Base-by-base conservation (phyloP, 1,139 yeast species). In the Zhuliangozyma parablackwelliae region DNA sequence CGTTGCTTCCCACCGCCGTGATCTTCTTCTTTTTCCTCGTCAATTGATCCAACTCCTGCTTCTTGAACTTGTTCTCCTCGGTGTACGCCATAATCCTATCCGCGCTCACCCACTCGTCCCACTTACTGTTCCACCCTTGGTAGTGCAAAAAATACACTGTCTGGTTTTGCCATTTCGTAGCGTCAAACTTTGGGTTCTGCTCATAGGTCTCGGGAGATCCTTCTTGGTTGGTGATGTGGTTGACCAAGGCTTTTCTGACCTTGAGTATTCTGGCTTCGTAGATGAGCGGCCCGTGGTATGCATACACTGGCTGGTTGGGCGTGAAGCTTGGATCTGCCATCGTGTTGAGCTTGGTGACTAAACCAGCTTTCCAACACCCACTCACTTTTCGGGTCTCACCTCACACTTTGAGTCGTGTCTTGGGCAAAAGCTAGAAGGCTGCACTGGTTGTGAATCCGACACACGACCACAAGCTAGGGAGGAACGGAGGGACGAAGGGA, bases 71-170 rank as follows among this genome's bases (percentile, higher is more conserved):
- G 53, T 85, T 89, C 47, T 82, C 95, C 31, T 80, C 83, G 36
- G 74, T 85, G 54, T 72, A 70, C 46, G 78, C 82, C 54, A 87
- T 64, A 9, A 90, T 74, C 30, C 97, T 66, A 35, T 78, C 82
- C 8, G 63, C 60, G 1, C 78, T 74, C 1, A 92, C 95, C 98
- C 98, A 92, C 57, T 92, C 98, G 56, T 92, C 97, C 97, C 97
- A 90, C 45, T 90, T 82, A 16, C 82, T 63, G 53, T 89, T 92
- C 98, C 98, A 92, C 2, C 98, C 97, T 51, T 82, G 86, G 61
- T 92, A 92, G 56, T 92, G 98, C 8, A 92, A 78, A 47, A 69
- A 81, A 58, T 78, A 90, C 39, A 42, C 37, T 9, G 40, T 35
- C 29, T 35, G 35, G n/a, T 31, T 27, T 26, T 39, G 37, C 47